Conservation (phyloP, 2,329 filamentous ascomycete species). For the Cercospora nicotianae region DNA sequence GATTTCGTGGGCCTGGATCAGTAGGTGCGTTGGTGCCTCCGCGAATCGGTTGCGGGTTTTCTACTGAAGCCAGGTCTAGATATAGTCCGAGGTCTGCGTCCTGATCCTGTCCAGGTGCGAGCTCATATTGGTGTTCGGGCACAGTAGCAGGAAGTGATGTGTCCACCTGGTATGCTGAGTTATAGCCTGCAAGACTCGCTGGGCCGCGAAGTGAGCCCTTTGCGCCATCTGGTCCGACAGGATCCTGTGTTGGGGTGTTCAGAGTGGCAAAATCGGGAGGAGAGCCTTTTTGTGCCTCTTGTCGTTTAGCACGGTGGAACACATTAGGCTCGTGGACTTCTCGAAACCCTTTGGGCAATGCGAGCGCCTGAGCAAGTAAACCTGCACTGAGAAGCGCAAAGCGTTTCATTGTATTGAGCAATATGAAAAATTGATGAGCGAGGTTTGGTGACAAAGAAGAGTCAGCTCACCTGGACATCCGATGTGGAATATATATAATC, state of each 20-base stretch:
- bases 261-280: constrained; percentile 26
- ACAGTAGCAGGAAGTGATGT: constrained; percentile 38
- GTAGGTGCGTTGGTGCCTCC: constrained; percentile 42
- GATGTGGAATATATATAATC: not conserved
- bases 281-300: constrained; percentile 11
- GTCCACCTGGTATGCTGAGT: constrained; percentile 36
- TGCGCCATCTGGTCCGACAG: constrained; percentile 36
- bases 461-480: not conserved
- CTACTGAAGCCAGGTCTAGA: constrained; percentile 41
- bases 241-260: constrained; percentile 12
- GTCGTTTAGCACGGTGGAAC: constrained; percentile 13
- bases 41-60: constrained; percentile 45
- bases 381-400: not conserved
- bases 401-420: not conserved
- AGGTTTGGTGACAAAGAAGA: not conserved
- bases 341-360: constrained; percentile 6
- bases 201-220: constrained; percentile 42
- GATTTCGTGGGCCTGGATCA: constrained; percentile 41
- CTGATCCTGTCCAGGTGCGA: constrained; percentile 41
- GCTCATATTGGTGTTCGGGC: constrained; percentile 39
- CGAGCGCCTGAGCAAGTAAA: constrained; percentile 5
- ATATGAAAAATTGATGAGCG: not conserved
- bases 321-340: constrained; percentile 6
- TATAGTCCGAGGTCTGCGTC: constrained; percentile 43
- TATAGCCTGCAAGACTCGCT: constrained; percentile 38